Evolutionary conservation across 2,329 filamentous ascomycete species (phyloP), one percentile per base, ranked within the genome.

Genomic region (Pezicula radicicola): DNA sequence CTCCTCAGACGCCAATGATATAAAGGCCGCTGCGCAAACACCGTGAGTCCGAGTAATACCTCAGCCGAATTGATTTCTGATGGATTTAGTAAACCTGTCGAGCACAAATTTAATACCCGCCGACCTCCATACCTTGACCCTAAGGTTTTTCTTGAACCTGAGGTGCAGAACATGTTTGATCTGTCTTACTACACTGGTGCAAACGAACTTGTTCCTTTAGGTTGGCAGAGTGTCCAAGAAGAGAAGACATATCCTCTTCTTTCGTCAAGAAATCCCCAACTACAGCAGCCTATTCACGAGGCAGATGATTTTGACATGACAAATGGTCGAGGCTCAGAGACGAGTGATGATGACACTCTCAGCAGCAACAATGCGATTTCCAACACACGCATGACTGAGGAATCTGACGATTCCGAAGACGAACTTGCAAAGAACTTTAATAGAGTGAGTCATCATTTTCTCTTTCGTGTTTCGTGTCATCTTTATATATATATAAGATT

Each of bases 131-230:
- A 74, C 75, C 75, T 73, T 57, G 71, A 72, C 58, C 78, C 70
- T 59, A 72, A 66, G 52, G 74, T 68, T 50, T 85, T 82, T 56
- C 79, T 97, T 21, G 79, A 82, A 1, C 72, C 80, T 1, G 71
- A 76, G 18, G 75, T 89, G 37, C 87, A 85, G 63, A 85, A 83
- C 52, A 72, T 97, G 15, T 97, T 97, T 65, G 83, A 88, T 13
- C 72, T 96, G 58, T 84, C 84, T 65, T 88, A 88, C 63, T 83
- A 87, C 55, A 68, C 72, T 19, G 62, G 66, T 8, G 69, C 71
- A 1, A 78, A 78, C 19, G 80, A 84, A 21, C 70, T 77, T 18
- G 75, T 95, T 10, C 87, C 89, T 0, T 85, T 83, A 3, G 89
- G 88, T 1, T 92, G 85, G 80, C 80, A 80, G 19, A 72, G 72